Evolutionary conservation across 2,329 filamentous ascomycete species (phyloP), one percentile per base, ranked within the genome.

Genomic region (Aureobasidium musti): DNA sequence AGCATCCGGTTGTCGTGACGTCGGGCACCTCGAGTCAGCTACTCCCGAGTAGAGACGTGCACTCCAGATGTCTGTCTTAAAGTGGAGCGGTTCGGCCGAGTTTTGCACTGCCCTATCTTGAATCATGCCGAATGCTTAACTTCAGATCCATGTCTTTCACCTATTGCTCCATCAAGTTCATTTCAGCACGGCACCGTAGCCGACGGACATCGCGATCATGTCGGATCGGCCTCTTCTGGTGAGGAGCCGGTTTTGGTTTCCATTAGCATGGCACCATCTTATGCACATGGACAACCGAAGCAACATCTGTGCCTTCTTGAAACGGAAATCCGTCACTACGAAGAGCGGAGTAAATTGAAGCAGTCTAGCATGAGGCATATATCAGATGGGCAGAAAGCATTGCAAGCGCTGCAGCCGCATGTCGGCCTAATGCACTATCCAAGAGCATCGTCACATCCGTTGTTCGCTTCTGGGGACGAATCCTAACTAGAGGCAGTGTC

Each of bases 21-120:
- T 59, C 54, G 54, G 54, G 23, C 54, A 59, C 45, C 17, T n/a
- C 30, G 54, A 59, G 13, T 59, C 54, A 59, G 39, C 19, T 10
- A n/a, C n/a, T n/a, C n/a, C n/a, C n/a, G n/a, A n/a, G n/a, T 30
- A 17, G 39, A 33, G 23, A 45, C 26, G 33, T 35, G 33, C 33
- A 35, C 33, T 35, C 14, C 4, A 14, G 35, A 39, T 14, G 5
- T 39, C 2, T 14, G 5, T 39, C 2, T 39, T 17, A 5, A 17
- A 39, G 35, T 39, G 37, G 54, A 11, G 54, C 13, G 11, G 23
- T 6, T 43, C 54, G 54, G 54, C 21, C 26, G 39, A 45, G 54
- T 41, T 1, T 5, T 30, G 37, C 23, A 43, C 23, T 26, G 54
- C 23, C 23, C n/a, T 23, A 39, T 13, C 35, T 39, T 35, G 28